These are phyloP conservation scores for Alternaria triticimaculans DNA, from an alignment of 2,329 filamentous ascomycete genomes.

Conservation along the genomic window DNA sequence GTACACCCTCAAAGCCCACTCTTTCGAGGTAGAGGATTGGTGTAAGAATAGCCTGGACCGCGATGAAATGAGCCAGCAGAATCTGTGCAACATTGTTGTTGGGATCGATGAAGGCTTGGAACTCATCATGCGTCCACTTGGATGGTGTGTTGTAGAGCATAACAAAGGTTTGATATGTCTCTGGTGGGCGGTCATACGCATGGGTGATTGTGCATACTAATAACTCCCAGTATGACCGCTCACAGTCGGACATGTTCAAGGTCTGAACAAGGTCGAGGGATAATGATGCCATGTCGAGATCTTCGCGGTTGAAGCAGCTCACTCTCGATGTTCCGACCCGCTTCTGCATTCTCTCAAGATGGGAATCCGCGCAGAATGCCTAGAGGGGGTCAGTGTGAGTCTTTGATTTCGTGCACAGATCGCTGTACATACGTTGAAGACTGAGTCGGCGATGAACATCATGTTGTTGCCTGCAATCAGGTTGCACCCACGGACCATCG, in stretches of 20 bases:
- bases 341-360: slow-evolving; percentile 39
- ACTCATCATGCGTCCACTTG: slow-evolving; percentile 49
- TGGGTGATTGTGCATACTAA: slow-evolving; percentile 34
- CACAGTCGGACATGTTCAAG: slow-evolving; percentile 38
- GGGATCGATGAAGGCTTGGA: slow-evolving; percentile 53
- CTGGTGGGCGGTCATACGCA: slow-evolving; percentile 39
- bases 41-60: slow-evolving; percentile 53
- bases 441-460: slow-evolving; percentile 28
- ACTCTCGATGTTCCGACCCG: slow-evolving; percentile 29
- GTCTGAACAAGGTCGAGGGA: slow-evolving; percentile 36
- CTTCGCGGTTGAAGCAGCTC: slow-evolving; percentile 28
- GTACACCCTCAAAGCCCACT: slow-evolving; percentile 42
- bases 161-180: slow-evolving; percentile 53
- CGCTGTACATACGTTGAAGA: slow-evolving; percentile 35
- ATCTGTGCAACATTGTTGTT: slow-evolving; percentile 53
- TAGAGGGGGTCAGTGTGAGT: not conserved
- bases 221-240: slow-evolving; percentile 35
- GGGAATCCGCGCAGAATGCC: slow-evolving; percentile 42
- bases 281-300: slow-evolving; percentile 39
- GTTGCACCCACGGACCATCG: slow-evolving; percentile 48
- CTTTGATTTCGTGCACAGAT: not conserved
- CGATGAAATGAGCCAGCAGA: slow-evolving; percentile 57
- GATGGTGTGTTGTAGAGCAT: slow-evolving; percentile 52
- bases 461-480: slow-evolving; percentile 40
- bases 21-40: slow-evolving; percentile 48